Base-by-base conservation (phyloP, 23 red algal genomes). In the Gracilaria domingensis region DNA sequence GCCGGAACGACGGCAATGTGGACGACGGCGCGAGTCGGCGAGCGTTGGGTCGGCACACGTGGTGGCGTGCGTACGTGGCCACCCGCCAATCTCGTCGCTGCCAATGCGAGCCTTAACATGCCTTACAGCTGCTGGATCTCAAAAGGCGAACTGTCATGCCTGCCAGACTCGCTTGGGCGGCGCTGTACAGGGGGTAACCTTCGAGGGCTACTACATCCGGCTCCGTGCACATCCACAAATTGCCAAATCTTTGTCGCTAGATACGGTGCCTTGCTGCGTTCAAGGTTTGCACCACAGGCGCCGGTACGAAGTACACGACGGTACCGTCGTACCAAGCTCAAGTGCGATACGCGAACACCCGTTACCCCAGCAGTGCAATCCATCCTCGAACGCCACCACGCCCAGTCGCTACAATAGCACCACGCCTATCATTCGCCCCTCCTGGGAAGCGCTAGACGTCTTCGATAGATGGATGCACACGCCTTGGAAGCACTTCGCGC, bases 401-500 rank as follows among this genome's bases (percentile, higher is more conserved):
- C 42, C 11, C 42, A 45, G 42, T 45, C 42, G 42, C 42, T 45
- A 11, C 42, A n/a, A n/a, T n/a, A n/a, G n/a, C n/a, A n/a, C n/a
- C n/a, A n/a, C n/a, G n/a, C 42, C 42, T 45, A 4, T 45, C 11
- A 7, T 7, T 55, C 51, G 18, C 9, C 13, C 51, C 51, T 4
- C 51, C 51, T 1, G 51, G 9, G 18, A 55, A 55, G 55, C 4
- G 14, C 3, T 59, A 3, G 9, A 30, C 26, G 18, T 29, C 59
- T 5, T 62, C 40, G 1, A 45, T 45, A 45, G 8, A 77, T 77
- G 72, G 72, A 77, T 51, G 26, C 20, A 50, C 72, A 77, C 21
- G 72, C 72, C 1, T 50, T 77, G 26, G 72, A 77, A 50, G 72
- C 72, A 25, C 39, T 77, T 9, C 72, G 72, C 39, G 38, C 72